phyloP scores from a whole-genome alignment of 345 rosid genomes.

The Aegle marmelos region DNA sequence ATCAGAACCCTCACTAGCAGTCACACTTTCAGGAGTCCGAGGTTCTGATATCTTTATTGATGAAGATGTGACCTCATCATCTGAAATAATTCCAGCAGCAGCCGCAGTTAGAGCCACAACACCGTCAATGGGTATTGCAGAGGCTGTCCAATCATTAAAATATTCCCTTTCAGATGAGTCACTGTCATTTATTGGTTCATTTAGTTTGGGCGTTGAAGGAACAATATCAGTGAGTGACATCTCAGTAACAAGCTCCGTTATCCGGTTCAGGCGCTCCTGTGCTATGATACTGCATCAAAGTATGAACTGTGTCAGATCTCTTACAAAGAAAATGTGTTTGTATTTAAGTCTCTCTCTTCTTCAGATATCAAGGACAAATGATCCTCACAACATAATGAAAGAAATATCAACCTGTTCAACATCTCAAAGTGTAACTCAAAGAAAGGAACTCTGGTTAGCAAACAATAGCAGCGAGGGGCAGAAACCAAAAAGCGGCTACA shows the following conservation, averaged over 20 bases:
- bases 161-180: conserved; percentile 34
- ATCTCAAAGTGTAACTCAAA: conserved; percentile 94
- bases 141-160: conserved; percentile 69
- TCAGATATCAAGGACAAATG: conserved; percentile 12
- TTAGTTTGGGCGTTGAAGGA: conserved; percentile 39
- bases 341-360: conserved; percentile 8
- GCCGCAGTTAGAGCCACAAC: conserved; percentile 74
- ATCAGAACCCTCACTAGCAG: conserved; percentile 72
- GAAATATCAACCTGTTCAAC: conserved; percentile 73
- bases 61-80: conserved; percentile 55
- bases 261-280: conserved; percentile 93
- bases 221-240: conserved; percentile 50
- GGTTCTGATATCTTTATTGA: conserved; percentile 52
- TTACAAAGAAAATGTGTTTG: not conserved
- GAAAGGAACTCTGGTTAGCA: conserved; percentile 90
- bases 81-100: conserved; percentile 67
- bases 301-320: conserved; percentile 13
- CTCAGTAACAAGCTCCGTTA: conserved; percentile 77
- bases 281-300: conserved; percentile 83
- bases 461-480: conserved; percentile 98
- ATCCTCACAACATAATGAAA: conserved; percentile 13
- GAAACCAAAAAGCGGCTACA: conserved; percentile 78
- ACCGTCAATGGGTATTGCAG: conserved; percentile 75
- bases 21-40: conserved; percentile 57
- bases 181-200: conserved; percentile 38